Base-by-base conservation (phyloP, 2,329 filamentous ascomycete species). In the Endocalyx cinctus region DNA sequence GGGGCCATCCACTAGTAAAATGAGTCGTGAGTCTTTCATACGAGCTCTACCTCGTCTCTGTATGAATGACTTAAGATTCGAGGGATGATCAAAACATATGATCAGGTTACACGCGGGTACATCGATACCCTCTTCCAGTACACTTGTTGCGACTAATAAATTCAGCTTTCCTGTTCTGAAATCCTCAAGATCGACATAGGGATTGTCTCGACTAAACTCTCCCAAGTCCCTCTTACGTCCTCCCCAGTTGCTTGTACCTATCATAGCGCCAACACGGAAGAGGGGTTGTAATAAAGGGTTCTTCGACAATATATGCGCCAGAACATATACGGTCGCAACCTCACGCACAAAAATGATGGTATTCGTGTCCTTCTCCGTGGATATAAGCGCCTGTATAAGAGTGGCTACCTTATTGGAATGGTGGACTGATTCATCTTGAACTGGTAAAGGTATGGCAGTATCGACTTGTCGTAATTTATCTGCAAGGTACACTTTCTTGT, bases 291-390 rank as follows among this genome's bases (percentile, higher is more conserved):
- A 60, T 1, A 46, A 41, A 0, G 79, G 71, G 41, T 80, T 71
- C 1, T 63, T 46, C 0, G 65, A 63, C 2, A 87, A 55, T 2
- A 87, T 50, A 5, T 78, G 66, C 3, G 68, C 58, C 18, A 89
- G 59, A 4, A 84, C 69, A 6, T 66, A 67, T 1, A 79, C 79
- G 0, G 75, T 78, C 2, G 69, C 69, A 31, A 81, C 63, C 48
- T 84, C 75, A 37, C 73, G 64, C 16, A 76, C 83, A 44, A 89
- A 89, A 1, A 88, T 59, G 12, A 89, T 78, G 0, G 79, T 78
- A 4, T 72, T 68, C 0, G 66, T 56, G 2, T 58, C 51, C 1
- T 66, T 55, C 2, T 69, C 55, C 10, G 60, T 52, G 2, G 51
- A 48, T 2, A 74, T 43, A 12, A 83, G 67, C 5, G 73, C 59